phyloP scores from a whole-genome alignment of 2,329 filamentous ascomycete species.

The Fusarium pilosicola region DNA sequence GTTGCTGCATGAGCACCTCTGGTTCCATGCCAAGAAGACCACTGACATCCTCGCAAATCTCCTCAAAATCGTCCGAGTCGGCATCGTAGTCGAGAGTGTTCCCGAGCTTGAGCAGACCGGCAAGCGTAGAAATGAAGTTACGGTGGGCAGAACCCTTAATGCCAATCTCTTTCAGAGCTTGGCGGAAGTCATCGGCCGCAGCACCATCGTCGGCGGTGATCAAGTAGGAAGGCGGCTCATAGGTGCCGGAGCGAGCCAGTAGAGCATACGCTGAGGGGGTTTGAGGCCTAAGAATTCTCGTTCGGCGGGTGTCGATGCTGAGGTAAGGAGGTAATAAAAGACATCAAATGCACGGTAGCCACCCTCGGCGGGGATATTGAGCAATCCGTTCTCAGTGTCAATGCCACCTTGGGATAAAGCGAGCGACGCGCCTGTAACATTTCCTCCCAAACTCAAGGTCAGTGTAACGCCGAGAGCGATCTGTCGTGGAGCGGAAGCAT shows the following conservation, averaged over 20 bases:
- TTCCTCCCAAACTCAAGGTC: constrained; percentile 83
- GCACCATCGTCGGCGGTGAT: constrained; percentile 93
- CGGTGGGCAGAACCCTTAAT: constrained; percentile 88
- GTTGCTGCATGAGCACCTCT: constrained; percentile 80
- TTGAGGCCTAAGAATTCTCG: constrained; percentile 87
- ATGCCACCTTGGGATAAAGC: constrained; percentile 88
- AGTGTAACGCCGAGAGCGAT: constrained; percentile 83
- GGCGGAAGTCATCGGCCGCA: constrained; percentile 90
- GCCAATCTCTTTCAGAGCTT: constrained; percentile 87
- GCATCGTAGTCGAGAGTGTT: constrained; percentile 87
- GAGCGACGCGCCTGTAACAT: constrained; percentile 77
- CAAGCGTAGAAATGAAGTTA: constrained; percentile 85
- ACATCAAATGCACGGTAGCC: constrained; percentile 96
- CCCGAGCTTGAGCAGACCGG: constrained; percentile 89
- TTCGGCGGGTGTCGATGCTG: constrained; percentile 88
- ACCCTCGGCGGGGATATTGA: constrained; percentile 80
- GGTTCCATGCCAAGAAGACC: constrained; percentile 88
- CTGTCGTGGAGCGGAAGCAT: constrained; percentile 84
- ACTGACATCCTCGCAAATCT: constrained; percentile 89
- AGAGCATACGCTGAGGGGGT: constrained; percentile 79
- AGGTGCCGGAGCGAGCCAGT: constrained; percentile 85
- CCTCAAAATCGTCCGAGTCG: constrained; percentile 84
- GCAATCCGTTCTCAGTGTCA: constrained; percentile 81
- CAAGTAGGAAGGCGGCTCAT: constrained; percentile 85
- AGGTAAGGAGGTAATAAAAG: constrained; percentile 95